These are phyloP conservation scores for Suillus spraguei DNA, from an alignment of 768 basidiomycete genomes.

Conservation along the genomic window DNA sequence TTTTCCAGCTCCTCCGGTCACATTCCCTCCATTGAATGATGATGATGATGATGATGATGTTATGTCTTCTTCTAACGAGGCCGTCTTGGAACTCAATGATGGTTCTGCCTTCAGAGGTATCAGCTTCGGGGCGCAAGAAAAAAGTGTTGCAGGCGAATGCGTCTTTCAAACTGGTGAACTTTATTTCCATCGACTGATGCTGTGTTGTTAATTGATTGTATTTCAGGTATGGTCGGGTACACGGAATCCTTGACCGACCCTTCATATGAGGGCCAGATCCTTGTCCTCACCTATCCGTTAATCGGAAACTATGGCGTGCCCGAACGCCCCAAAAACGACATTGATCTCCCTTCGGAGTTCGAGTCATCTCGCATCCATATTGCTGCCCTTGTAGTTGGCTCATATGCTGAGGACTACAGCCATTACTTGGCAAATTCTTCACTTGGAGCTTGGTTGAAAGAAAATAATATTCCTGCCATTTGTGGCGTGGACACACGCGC, in stretches of 20 bases:
- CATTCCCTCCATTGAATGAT: conserved; percentile 30
- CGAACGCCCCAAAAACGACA: conserved; percentile 50
- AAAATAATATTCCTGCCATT: conserved; percentile 91
- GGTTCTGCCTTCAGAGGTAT: conserved; percentile 87
- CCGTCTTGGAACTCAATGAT: conserved; percentile 87
- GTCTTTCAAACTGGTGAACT: conserved; percentile 97
- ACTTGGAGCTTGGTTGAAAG: conserved; percentile 90
- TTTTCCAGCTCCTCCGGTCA: conserved; percentile 38
- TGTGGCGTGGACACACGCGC: conserved; percentile 97
- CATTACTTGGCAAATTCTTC: conserved; percentile 93
- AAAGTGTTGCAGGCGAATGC: conserved; percentile 95
- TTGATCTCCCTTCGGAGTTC: conserved; percentile 73
- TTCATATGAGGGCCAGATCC: conserved; percentile 97
- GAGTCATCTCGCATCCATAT: conserved; percentile 96
- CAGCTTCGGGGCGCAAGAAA: conserved; percentile 90
- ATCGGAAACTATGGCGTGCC: conserved; percentile 99
- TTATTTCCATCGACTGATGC: conserved; percentile 15
- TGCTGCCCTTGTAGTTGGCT: conserved; percentile 87
- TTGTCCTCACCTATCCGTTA: conserved; percentile 95
- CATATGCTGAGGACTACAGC: conserved; percentile 92
- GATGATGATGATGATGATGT: conserved; percentile 17
- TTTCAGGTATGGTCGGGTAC: conserved; percentile 96
- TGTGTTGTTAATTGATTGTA: conserved; percentile 20
- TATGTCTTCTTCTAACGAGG: conserved; percentile 42
- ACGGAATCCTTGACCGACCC: conserved; percentile 98